Base-by-base conservation (phyloP, 2,329 filamentous ascomycete genomes). In the Hymenoscyphus scutula region DNA sequence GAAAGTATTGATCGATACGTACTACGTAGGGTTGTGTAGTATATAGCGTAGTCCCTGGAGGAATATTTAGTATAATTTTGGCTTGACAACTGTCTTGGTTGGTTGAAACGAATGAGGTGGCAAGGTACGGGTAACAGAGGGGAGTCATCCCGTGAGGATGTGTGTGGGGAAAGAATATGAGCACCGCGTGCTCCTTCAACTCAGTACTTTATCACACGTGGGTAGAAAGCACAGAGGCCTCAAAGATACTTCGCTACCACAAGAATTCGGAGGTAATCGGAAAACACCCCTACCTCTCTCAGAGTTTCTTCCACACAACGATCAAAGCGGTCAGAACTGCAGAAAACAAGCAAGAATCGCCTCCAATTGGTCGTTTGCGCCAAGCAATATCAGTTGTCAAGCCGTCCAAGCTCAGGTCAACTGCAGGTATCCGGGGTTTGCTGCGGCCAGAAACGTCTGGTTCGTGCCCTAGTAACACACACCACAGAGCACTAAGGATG, bases 401-500 rank as follows among this genome's bases (percentile, higher is more conserved):
- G 62, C 64, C 58, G 55, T 58, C 60, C 54, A 56, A 63, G 64
- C 63, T 65, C 58, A 61, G 62, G 51, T 62, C 51, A 41, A 30
- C 66, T 68, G 68, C 64, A 65, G 56, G 54, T 58, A 65, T 48
- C 68, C 66, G 63, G 13, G n/a, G 66, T 68, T 67, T 67, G 64
- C 63, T 62, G 57, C 60, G 65, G 27, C 60, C 68, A 68, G 57
- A 60, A 63, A 51, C 51, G 38, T 63, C 55, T 59, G 58, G 61
- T 60, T 59, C 57, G 62, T 62, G 27, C 54, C 57, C 56, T 13
- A 34, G 32, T 34, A 34, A 34, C 32, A 61, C n/a, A 37, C 56
- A 57, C 23, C n/a, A 32, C 37, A 37, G 55, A 38, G 23, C 4
- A 56, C 32, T 30, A 37, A 32, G 29, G 19, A n/a, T n/a, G 17